phyloP scores from a whole-genome alignment of 352 stramenopile species.

The Phytophthora hibernalis region DNA sequence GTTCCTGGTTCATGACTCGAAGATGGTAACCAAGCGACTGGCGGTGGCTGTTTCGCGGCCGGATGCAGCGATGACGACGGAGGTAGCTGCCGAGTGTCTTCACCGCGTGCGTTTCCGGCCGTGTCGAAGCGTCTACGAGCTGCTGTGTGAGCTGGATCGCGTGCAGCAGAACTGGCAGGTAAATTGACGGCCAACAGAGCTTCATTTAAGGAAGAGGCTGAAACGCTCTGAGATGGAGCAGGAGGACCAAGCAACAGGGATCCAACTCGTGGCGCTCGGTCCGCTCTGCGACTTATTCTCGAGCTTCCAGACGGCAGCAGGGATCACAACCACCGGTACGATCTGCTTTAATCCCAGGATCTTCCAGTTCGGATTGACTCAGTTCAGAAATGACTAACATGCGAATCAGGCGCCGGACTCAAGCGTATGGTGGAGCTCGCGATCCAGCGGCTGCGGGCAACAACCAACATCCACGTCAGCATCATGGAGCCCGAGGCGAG shows the following conservation, averaged over 20 bases:
- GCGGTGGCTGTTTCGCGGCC: conserved; percentile 21
- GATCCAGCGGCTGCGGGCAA: conserved; percentile 48
- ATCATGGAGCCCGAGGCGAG: conserved; percentile 25
- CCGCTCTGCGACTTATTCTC: conserved; percentile 47
- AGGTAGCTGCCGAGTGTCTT: conserved; percentile 31
- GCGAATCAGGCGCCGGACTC: conserved; percentile 44
- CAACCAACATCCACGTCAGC: conserved; percentile 28
- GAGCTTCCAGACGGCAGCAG: conserved; percentile 41
- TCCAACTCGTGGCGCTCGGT: conserved; percentile 39
- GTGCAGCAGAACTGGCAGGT: conserved; percentile 41
- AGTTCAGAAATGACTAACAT: conserved; percentile 2
- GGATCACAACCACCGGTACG: conserved; percentile 46
- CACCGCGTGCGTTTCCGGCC: conserved; percentile 41
- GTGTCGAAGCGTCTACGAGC: conserved; percentile 45
- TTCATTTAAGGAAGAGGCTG: conserved; percentile 2
- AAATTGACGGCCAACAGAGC: not conserved
- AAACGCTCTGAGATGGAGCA: conserved; percentile 26
- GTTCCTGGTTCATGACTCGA: conserved; percentile 35
- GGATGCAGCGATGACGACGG: conserved; percentile 19
- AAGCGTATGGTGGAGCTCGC: conserved; percentile 65
- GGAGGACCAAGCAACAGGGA: conserved; percentile 13
- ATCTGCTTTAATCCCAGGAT: conserved; percentile 1
- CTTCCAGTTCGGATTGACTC: not conserved
- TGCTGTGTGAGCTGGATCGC: conserved; percentile 42
- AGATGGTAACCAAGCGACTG: conserved; percentile 34